Evolutionary conservation across 768 basidiomycete species (phyloP), one percentile per base, ranked within the genome.

Genomic region (Boletus pseudo-olivaceus): DNA sequence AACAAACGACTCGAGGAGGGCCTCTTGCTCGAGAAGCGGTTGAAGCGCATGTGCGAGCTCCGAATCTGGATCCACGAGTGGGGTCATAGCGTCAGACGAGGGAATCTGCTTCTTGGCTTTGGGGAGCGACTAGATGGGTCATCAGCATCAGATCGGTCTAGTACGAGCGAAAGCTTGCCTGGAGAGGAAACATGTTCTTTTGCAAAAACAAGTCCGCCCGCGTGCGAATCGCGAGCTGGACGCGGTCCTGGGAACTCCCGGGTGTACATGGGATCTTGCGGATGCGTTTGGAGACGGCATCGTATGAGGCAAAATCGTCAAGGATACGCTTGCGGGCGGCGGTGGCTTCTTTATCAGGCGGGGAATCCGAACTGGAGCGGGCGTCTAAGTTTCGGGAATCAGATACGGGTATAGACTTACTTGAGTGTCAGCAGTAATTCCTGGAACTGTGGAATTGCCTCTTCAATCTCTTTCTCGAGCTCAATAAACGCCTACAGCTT

Each of bases 21-120:
- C 87, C 71, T 99, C 96, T 70, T 98, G 96, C 71, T 98, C 94
- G 15, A 98, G 79, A 12, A 98, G 74, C 3, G 94, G 94, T 61
- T 98, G 94, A 15, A 98, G 73, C 7, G 78, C 73, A 40, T 81
- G 76, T 3, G 93, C 92, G 20, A 91, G 71, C 32, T 82, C 76
- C 3, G 90, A 85, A 58, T 89, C 85, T 1, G 81, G 78, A 61
- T 87, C 86, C 56, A 83, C 73, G n/a, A 72, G 63, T 3, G 66
- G 62, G 27, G 54, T 60, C 2, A n/a, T n/a, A n/a, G 41, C 42
- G 46, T 61, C 64, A 38, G 59, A 51, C 5, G 55, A 37, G 29
- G 59, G 38, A 2, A 10, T 46, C 20, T 38, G 56, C 54, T 73
- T 73, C 56, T 77, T 76, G 23, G 80, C 76, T 48, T 75, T 82